phyloP scores from a whole-genome alignment of 2,329 filamentous ascomycete species.

The Neopestalotiopsis sp. region DNA sequence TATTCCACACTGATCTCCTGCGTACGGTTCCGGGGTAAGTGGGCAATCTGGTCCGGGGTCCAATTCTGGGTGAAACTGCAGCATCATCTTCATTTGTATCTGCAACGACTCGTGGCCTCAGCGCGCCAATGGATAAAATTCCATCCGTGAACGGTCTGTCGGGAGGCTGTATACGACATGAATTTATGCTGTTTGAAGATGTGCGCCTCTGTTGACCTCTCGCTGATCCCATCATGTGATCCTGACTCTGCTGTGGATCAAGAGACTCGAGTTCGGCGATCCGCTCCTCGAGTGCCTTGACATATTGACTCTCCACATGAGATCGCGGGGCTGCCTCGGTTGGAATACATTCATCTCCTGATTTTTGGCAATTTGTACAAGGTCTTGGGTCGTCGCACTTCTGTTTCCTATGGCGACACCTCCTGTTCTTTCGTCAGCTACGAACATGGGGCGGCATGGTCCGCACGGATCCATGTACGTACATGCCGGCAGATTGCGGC shows the following conservation, averaged over 20 bases:
- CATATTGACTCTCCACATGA: conserved; percentile 13
- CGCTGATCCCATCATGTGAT: conserved; percentile 6
- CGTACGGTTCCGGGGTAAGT: not conserved
- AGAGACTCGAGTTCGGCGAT: conserved; percentile 15
- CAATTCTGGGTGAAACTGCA: not conserved
- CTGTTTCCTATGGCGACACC: conserved; percentile 20
- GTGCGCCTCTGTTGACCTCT: not conserved
- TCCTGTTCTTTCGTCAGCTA: conserved; percentile 6
- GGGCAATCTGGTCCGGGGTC: not conserved
- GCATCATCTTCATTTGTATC: not conserved
- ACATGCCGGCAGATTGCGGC: not conserved
- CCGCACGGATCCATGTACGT: no score
- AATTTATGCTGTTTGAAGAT: not conserved
- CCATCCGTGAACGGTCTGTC: not conserved
- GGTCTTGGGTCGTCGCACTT: conserved; percentile 21
- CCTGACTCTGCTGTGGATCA: conserved; percentile 14
- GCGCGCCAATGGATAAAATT: not conserved
- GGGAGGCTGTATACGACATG: not conserved
- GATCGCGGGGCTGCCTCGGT: conserved; percentile 14
- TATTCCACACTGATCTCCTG: not conserved
- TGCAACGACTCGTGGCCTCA: not conserved
- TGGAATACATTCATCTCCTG: conserved; percentile 20
- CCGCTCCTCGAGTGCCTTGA: conserved; percentile 11
- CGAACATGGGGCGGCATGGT: not conserved
- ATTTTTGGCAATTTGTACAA: conserved; percentile 22